Evolutionary conservation across 1,139 yeast species (phyloP).

Genomic region (Meyerozyma smithsonii): DNA sequence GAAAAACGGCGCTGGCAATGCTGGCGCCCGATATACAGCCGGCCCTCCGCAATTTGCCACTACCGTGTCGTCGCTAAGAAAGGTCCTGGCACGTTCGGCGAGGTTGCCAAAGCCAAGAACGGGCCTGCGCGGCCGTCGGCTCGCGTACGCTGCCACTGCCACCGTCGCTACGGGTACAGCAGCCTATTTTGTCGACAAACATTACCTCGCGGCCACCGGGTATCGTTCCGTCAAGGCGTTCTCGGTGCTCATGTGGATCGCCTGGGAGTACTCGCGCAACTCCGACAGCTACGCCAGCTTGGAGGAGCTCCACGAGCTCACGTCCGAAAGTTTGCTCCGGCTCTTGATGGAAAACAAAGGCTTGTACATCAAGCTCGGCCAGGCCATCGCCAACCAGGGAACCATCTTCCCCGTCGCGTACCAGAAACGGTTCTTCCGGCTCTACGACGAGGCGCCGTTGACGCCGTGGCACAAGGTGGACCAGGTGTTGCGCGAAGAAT

Average conservation of each 20-base stretch:
- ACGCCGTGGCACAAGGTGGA: conserved; percentile 59
- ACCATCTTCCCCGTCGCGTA: conserved; percentile 59
- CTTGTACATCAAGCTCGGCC: conserved; percentile 70
- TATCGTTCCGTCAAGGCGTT: conserved; percentile 51
- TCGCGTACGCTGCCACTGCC: not conserved
- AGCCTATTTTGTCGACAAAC: conserved; percentile 35
- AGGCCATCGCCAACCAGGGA: conserved; percentile 71
- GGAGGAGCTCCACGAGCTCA: conserved; percentile 53
- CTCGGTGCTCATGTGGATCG: conserved; percentile 45
- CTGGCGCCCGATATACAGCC: not conserved
- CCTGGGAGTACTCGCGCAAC: conserved; percentile 54
- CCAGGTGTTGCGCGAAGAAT: conserved; percentile 36
- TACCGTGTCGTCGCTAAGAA: too few species aligned
- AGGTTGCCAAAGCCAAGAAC: too few species aligned
- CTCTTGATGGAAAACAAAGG: conserved; percentile 61
- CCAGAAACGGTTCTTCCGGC: conserved; percentile 47
- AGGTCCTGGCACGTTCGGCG: too few species aligned
- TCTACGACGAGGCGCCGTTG: conserved; percentile 69
- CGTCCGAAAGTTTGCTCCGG: conserved; percentile 51
- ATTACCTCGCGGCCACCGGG: conserved; percentile 43
- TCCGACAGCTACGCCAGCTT: conserved; percentile 36
- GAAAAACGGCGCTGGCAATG: too few species aligned
- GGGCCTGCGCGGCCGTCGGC: not conserved
- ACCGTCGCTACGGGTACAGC: conserved; percentile 5
- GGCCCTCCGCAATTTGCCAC: too few species aligned